Evolutionary conservation across 495 filamentous ascomycete genomes (phyloP), one percentile per base, ranked within the genome.

Genomic region (Terfezia claveryi): DNA sequence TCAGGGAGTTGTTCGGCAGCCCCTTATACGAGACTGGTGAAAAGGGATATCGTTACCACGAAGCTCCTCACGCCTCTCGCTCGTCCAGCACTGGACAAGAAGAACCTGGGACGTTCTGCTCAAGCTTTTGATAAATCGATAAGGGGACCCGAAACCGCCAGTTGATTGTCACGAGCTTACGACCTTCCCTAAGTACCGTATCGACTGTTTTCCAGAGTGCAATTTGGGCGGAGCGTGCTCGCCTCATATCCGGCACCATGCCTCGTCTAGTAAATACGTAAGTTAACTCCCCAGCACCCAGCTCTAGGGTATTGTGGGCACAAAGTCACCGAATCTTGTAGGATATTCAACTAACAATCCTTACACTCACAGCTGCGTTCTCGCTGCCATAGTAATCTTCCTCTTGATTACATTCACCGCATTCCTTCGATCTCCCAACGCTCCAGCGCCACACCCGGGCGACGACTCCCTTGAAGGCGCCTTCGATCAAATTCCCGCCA

Each of bases 381-480:
- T 59, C 27, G 52, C 49, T 9, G 20, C 56, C n/a, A 23, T 55
- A 7, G 27, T 58, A 16, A 32, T 61, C n/a, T 55, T 61, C 6
- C 51, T 61, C n/a, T 57, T 62, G 32, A 49, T 63, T 53, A 63
- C 57, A 16, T 55, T 64, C 23, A 50, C 49, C 14, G 49, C 57
- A 8, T 56, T 60, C 55, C 57, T 60, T 57, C 46, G 59, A n/a
- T 32, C 27, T 9, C 16, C 37, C 11, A 23, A 7, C 27, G 49
- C 53, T 50, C 51, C 52, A 16, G 27, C 27, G 0, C 27, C 27
- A 32, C 27, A 32, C 27, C 27, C 27, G 1, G 27, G 27, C 4
- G 27, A 32, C 7, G 57, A 62, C 27, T n/a, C 38, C 20, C 55
- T 62, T n/a, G 46, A 57, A 38, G 61, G 55, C 8, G 61, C 57